Percentiles rank a stretch among this genome's conserved stretches.
These are phyloP conservation scores for Dactylellina haptotyla DNA, from an alignment of 2,329 filamentous ascomycete genomes.

Conservation along the genomic window DNA sequence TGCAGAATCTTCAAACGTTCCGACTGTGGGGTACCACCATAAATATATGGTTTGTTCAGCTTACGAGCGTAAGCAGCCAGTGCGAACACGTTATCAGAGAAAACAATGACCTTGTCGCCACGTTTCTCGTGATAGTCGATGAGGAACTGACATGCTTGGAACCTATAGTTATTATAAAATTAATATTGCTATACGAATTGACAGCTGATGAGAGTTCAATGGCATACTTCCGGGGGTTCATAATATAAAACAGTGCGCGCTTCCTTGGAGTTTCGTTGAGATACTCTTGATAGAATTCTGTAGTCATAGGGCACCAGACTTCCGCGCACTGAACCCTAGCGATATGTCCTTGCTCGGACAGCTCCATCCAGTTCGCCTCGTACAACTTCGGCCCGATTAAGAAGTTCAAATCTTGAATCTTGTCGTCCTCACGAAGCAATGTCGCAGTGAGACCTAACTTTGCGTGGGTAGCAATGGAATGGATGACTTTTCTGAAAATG, in stretches of 20 bases:
- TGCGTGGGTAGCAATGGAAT: conserved; percentile 90
- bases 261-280: conserved; percentile 73
- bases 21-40: conserved; percentile 83
- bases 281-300: conserved; percentile 97
- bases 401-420: conserved; percentile 97
- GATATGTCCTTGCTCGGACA: conserved; percentile 96
- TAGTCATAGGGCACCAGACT: conserved; percentile 99
- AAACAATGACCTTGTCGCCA: conserved; percentile 97
- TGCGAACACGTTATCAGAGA: conserved; percentile 96
- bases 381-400: conserved; percentile 97
- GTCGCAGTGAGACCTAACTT: conserved; percentile 96
- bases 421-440: conserved; percentile 93
- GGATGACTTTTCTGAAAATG: conserved; percentile 94
- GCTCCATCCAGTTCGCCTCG: conserved; percentile 99
- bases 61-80: conserved; percentile 85
- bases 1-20: conserved; percentile 89
- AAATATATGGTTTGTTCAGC: conserved; percentile 87
- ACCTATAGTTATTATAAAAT: conserved; percentile 46
- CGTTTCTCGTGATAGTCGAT: conserved; percentile 96
- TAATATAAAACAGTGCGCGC: conserved; percentile 81
- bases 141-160: conserved; percentile 96
- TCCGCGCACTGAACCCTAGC: conserved; percentile 97
- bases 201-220: not conserved
- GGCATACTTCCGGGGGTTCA: conserved; percentile 88
- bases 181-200: not conserved